phyloP scores from a whole-genome alignment of 1,284 basidiomycete species.

The Sphagnurus paluster region DNA sequence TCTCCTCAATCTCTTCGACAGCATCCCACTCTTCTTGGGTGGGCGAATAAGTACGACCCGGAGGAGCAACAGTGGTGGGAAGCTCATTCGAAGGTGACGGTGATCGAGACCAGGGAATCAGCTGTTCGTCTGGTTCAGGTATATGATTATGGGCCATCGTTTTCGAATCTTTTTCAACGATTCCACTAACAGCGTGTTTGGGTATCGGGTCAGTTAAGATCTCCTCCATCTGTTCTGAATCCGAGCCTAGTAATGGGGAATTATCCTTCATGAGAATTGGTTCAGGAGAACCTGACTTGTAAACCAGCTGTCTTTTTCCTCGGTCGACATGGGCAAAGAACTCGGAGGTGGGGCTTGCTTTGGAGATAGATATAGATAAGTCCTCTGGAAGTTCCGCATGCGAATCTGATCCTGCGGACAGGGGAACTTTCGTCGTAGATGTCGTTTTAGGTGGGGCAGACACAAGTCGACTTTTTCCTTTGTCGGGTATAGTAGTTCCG shows the following conservation, averaged over 20 bases:
- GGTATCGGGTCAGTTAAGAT: too few species aligned
- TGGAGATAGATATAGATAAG: conserved; percentile 22
- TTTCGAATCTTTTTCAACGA: too few species aligned
- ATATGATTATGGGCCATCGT: too few species aligned
- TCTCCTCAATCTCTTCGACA: conserved; percentile 78
- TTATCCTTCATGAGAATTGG: neutral
- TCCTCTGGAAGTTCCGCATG: conserved; percentile 48
- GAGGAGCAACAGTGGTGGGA: conserved; percentile 3
- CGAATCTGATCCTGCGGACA: conserved; percentile 15
- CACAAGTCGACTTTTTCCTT: neutral
- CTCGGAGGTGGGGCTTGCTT: too few species aligned
- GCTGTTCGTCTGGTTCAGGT: conserved; percentile 27
- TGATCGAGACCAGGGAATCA: conserved; percentile 53
- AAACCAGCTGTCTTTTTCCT: too few species aligned
- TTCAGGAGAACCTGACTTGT: too few species aligned
- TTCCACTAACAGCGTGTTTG: too few species aligned
- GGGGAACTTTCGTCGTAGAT: neutral
- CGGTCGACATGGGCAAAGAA: too few species aligned
- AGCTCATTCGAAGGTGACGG: conserved; percentile 39
- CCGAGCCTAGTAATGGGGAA: too few species aligned
- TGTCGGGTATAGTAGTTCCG: neutral
- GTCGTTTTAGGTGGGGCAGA: neutral
- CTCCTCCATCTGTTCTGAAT: too few species aligned
- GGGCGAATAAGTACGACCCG: conserved; percentile 5
- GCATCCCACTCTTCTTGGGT: conserved; percentile 59